Evolutionary conservation across 306 rosid species (phyloP).

Genomic region (Argentina anserina): DNA sequence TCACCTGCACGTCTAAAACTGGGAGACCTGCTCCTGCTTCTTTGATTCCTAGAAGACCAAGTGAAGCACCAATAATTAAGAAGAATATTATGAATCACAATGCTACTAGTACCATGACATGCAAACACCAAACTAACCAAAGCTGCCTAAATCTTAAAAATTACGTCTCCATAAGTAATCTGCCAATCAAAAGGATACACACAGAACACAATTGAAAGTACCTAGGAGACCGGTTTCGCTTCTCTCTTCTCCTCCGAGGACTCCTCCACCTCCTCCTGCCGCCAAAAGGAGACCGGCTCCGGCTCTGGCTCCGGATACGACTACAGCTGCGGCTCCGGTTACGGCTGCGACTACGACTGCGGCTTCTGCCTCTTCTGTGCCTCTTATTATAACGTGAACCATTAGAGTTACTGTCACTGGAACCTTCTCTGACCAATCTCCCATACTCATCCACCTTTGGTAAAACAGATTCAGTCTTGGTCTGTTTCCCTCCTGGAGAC

Average conservation of each 20-base stretch:
- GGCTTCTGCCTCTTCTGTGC: conserved; percentile 58
- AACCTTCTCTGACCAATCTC: conserved; percentile 66
- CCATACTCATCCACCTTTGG: conserved; percentile 80
- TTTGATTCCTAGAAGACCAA: conserved; percentile 63
- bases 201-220: conserved; percentile 27
- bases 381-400: conserved; percentile 45
- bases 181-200: conserved; percentile 15
- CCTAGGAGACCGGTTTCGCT: conserved; percentile 85
- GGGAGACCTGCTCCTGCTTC: conserved; percentile 94
- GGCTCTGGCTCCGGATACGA: not conserved
- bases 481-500: conserved; percentile 37
- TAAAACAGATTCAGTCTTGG: conserved; percentile 37
- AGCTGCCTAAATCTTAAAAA: conserved; percentile 18
- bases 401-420: conserved; percentile 68
- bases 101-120: not conserved
- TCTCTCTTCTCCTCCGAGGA: conserved; percentile 69
- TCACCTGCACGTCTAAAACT: conserved; percentile 53
- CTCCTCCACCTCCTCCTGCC: conserved; percentile 63
- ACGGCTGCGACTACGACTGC: conserved; percentile 36
- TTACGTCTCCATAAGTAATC: conserved; percentile 13
- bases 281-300: conserved; percentile 56
- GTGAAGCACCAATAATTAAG: conserved; percentile 43
- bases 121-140: conserved; percentile 3
- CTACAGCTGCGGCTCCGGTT: conserved; percentile 37
- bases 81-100: conserved; percentile 23